Conservation (phyloP, 768 basidiomycete genomes). For the Pleurotus salmoneostramineus region DNA sequence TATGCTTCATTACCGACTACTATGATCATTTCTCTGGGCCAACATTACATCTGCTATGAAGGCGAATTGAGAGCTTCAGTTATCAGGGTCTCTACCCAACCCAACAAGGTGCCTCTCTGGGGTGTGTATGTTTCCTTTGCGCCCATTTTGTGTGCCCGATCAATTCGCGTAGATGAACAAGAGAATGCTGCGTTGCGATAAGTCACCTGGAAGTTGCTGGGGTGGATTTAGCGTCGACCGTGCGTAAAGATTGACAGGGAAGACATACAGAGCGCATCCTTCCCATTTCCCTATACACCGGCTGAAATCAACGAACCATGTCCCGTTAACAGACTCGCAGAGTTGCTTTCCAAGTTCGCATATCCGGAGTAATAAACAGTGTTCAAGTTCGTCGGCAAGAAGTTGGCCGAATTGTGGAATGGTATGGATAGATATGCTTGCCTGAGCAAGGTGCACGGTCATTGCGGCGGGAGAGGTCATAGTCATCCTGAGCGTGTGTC, state of each 20-base stretch:
- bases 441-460: constrained; percentile 77
- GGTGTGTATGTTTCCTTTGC: constrained; percentile 39
- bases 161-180: constrained; percentile 56
- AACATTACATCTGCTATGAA: neutral
- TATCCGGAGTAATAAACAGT: constrained; percentile 63
- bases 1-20: neutral
- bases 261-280: constrained; percentile 66
- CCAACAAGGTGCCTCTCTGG: constrained; percentile 33
- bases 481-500: constrained; percentile 73
- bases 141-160: constrained; percentile 34
- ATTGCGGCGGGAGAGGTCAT: constrained; percentile 73
- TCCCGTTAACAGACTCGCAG: constrained; percentile 51
- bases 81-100: constrained; percentile 54
- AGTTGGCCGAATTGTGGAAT: constrained; percentile 75
- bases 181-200: constrained; percentile 47
- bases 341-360: constrained; percentile 60
- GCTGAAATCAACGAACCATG: constrained; percentile 77
- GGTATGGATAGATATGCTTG: constrained; percentile 68
- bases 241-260: too few relatives aligned
- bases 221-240: neutral
- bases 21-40: too few relatives aligned
- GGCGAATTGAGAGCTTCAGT: constrained; percentile 24
- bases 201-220: constrained; percentile 61
- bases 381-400: constrained; percentile 73
- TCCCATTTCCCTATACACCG: constrained; percentile 80